These are phyloP conservation scores for Diaporthe australafricana DNA, from an alignment of 2,329 filamentous ascomycete genomes.

Conservation along the genomic window DNA sequence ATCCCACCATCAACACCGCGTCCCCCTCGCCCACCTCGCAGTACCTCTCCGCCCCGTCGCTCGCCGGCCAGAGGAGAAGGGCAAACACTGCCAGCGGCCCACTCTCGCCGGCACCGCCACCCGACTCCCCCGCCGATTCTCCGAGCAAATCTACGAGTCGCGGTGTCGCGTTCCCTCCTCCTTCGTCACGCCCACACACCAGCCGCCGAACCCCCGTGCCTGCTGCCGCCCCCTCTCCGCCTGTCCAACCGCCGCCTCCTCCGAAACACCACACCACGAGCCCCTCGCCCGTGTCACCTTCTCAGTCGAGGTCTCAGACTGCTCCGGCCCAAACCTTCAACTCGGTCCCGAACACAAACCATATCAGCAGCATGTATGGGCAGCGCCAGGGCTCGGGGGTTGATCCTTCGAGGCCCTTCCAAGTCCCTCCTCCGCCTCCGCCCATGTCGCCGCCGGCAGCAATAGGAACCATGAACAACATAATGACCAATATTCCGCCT, in stretches of 20 bases:
- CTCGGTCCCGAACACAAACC: constrained; percentile 43
- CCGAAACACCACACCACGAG: constrained; percentile 29
- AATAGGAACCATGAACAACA: constrained; percentile 55
- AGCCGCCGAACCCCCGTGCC: constrained; percentile 8
- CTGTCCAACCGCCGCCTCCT: constrained; percentile 24
- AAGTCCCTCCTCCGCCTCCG: constrained; percentile 65
- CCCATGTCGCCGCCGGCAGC: constrained; percentile 63
- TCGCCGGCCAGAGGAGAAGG: constrained; percentile 31
- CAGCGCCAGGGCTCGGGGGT: constrained; percentile 60
- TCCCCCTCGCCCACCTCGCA: constrained; percentile 15
- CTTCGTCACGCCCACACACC: constrained; percentile 18
- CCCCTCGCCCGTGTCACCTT: constrained; percentile 27
- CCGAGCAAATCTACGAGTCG: constrained; percentile 13
- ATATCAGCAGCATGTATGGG: constrained; percentile 59
- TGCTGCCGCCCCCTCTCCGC: constrained; percentile 16
- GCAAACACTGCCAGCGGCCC: constrained; percentile 37
- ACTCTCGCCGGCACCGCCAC: constrained; percentile 33
- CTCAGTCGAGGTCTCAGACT: constrained; percentile 19
- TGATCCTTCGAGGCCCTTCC: constrained; percentile 64
- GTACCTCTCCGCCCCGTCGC: constrained; percentile 31
- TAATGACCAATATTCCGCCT: constrained; percentile 62
- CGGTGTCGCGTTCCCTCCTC: neutral
- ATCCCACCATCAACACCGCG: constrained; percentile 30
- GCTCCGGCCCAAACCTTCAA: constrained; percentile 19
- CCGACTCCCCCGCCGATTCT: constrained; percentile 33